A percentile compares a stretch with the other conserved stretches of the same genome.
phyloP scores from a whole-genome alignment of 305 asterid genomes.

The Fraxinus dipetala region DNA sequence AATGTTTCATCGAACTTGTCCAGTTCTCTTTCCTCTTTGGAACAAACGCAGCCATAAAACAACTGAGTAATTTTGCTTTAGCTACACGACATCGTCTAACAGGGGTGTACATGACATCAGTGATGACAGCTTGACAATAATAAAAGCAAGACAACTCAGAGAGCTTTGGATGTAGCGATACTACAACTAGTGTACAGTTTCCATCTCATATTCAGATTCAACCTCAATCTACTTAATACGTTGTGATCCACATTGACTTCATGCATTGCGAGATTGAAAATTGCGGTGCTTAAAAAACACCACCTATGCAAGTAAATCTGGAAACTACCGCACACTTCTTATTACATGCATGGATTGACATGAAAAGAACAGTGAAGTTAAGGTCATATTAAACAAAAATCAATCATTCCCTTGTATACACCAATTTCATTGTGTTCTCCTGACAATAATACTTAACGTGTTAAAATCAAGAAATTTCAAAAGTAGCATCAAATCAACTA shows the following conservation, averaged over 20 bases:
- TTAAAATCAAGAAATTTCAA: background rate
- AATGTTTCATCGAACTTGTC: background rate
- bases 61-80: background rate
- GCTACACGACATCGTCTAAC: background rate
- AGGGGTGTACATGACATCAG: background rate
- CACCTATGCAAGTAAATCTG: background rate
- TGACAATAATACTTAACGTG: background rate
- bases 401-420: background rate
- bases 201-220: background rate
- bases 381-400: background rate
- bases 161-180: background rate
- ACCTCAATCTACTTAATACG: background rate
- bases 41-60: background rate
- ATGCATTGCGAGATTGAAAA: background rate
- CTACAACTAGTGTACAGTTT: background rate
- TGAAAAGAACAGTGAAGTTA: background rate
- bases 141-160: background rate
- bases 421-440: background rate
- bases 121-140: background rate
- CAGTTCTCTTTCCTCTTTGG: background rate
- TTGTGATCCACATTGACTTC: background rate
- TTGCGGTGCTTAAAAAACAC: background rate
- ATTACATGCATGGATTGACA: background rate
- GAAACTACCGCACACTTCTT: background rate
- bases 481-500: slow-evolving; percentile 7